These are phyloP conservation scores for Fraxinus angustifolia DNA, from an alignment of 305 asterid genomes.

Conservation along the genomic window DNA sequence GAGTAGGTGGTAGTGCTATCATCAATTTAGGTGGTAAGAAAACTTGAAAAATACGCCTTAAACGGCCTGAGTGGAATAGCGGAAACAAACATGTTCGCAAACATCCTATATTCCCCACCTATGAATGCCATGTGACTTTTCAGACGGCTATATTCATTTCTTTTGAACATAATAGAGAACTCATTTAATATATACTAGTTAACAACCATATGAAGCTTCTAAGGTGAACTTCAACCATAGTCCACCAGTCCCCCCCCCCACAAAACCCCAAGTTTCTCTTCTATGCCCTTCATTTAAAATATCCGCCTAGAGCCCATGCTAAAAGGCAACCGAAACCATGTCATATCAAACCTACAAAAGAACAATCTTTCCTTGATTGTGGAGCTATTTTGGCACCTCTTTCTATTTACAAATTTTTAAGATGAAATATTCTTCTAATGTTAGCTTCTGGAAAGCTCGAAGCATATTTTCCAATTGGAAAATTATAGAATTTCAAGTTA, in stretches of 20 bases:
- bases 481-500: neutral
- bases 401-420: neutral
- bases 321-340: neutral
- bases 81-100: neutral
- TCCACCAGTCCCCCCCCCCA: neutral
- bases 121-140: neutral
- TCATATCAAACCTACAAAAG: neutral
- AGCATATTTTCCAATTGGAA: neutral
- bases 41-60: neutral
- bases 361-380: neutral
- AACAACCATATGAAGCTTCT: neutral
- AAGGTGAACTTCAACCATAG: neutral
- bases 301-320: neutral
- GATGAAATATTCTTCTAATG: neutral
- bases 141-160: neutral
- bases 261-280: neutral
- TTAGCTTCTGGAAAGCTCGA: neutral
- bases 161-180: neutral
- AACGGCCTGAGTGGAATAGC: neutral
- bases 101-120: neutral
- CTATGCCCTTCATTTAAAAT: neutral
- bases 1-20: neutral
- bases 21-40: neutral
- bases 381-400: neutral
- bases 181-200: neutral